Evolutionary conservation across 352 stramenopile species (phyloP), one percentile per base, ranked within the genome.

Genomic region (Globisporangium camurandrum): DNA sequence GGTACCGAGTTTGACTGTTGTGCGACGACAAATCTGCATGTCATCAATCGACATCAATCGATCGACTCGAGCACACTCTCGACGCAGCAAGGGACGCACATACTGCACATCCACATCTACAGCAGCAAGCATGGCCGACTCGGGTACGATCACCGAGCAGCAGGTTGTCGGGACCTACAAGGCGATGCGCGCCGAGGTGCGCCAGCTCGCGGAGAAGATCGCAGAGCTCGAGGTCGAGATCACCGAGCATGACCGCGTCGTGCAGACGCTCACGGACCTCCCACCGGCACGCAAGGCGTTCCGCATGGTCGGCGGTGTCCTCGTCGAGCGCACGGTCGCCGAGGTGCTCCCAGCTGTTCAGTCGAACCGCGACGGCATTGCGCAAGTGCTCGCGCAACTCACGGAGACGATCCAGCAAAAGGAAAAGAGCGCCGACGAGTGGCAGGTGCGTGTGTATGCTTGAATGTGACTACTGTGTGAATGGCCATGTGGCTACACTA

Each of bases 321-420:
- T 99, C 34, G 94, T 99, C 43, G 94, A 99, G 73, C 92, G 94
- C 41, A 98, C 93, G 30, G 95, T 98, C 22, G 60, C 86, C 59
- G 94, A 98, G 62, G 94, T 98, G 39, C 77, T 98, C 33, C 94
- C 95, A 7, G 95, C 88, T 7, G 93, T 98, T 26, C 70, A 51
- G 20, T 59, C 76, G 40, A 93, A 92, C 61, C 78, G 77, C 58
- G 75, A 93, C 39, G 78, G 80, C 17, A 88, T 93, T 42, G 59
- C 73, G 38, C 79, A 92, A 53, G 74, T 92, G 41, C 63, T 92
- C 26, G 51, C 56, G 16, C 80, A 92, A 56, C 70, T 93, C 14
- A 86, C 71, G 33, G 80, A 86, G 30, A 80, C 56, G 49, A 84
- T 93, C 51, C 86, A 90, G 66, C 69, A 90, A 60, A 93, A 93